Conservation (phyloP, 768 basidiomycete species). For the Amanita brunnescens region DNA sequence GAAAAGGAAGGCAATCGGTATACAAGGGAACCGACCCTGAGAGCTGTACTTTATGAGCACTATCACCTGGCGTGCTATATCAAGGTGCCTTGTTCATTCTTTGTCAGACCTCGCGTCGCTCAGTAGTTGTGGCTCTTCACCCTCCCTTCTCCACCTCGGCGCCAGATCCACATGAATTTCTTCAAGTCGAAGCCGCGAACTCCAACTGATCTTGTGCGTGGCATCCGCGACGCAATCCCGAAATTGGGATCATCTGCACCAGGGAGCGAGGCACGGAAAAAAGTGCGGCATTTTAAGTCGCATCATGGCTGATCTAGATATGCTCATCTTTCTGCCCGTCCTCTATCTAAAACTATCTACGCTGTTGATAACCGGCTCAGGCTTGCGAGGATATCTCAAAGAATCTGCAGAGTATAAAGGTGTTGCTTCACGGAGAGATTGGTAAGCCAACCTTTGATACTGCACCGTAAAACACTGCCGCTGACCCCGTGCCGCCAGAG, state of each 20-base stretch:
- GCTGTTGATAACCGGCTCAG: slow-evolving; percentile 28
- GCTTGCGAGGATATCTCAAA: slow-evolving; percentile 86
- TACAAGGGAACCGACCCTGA: background rate
- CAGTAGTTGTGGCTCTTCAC: background rate
- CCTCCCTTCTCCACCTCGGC: background rate
- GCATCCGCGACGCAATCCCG: slow-evolving; percentile 70
- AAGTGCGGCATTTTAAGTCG: slow-evolving; percentile 41
- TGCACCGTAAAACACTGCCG: background rate
- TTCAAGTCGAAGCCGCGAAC: slow-evolving; percentile 88
- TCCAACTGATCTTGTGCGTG: slow-evolving; percentile 80
- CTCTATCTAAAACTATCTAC: background rate
- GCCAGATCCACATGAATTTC: slow-evolving; percentile 64
- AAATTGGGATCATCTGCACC: slow-evolving; percentile 67
- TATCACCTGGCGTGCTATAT: background rate
- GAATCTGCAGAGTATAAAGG: slow-evolving; percentile 86
- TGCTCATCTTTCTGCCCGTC: slow-evolving; percentile 6
- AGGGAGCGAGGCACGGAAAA: slow-evolving; percentile 68
- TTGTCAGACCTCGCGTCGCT: background rate
- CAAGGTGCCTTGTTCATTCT: background rate
- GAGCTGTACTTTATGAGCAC: slow-evolving; percentile 1
- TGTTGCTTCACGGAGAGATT: slow-evolving; percentile 79
- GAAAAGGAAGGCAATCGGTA: background rate
- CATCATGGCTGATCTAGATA: slow-evolving; percentile 1
- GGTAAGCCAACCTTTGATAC: slow-evolving; percentile 37
- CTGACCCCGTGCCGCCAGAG: slow-evolving; percentile 32